Evolutionary conservation across 495 filamentous ascomycete species (phyloP), one percentile per base, ranked within the genome.

Genomic region (Hypoxylon intermedium): DNA sequence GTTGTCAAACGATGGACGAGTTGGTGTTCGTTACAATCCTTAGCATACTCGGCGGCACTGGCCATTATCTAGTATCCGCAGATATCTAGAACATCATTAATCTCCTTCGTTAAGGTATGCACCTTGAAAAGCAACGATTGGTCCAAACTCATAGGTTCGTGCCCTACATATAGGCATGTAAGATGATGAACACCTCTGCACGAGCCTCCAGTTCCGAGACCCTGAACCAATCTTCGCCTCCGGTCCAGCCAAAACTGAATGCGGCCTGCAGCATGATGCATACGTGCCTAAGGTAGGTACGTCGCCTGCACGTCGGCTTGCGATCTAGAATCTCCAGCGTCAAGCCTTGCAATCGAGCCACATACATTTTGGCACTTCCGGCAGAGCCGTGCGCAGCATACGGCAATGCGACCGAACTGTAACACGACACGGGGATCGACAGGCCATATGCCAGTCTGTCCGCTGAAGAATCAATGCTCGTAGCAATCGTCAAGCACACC

Each of bases 281-380:
- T 48, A 26, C 24, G 7, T 26, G n/a, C n/a, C n/a, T n/a, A n/a
- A n/a, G n/a, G 24, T 26, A 26, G 28, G n/a, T n/a, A n/a, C 13
- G 12, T 58, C 51, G 30, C 20, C 46, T 61, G 46, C 51, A 53
- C 5, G 46, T 49, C 18, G 21, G 53, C 58, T 58, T 53, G 31
- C 63, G 63, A 67, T 67, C 58, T 51, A 53, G 58, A 58, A 43
- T 53, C 3, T 43, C 46, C 13, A 41, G 36, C 23, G 31, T 38
- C 34, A 21, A 44, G 47, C 37, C 28, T 44, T 44, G 44, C 16
- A 67, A 67, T 67, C 58, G 63, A 60, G 24, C 63, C 58, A 62
- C 36, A 53, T 53, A 36, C 18, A 43, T 12, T 41, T 18, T 48
- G 23, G 41, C 36, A 46, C 21, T 34, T 30, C 40, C 34, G 56